Base-by-base conservation (phyloP, 768 basidiomycete species). In the Phaeotremella fagi region DNA sequence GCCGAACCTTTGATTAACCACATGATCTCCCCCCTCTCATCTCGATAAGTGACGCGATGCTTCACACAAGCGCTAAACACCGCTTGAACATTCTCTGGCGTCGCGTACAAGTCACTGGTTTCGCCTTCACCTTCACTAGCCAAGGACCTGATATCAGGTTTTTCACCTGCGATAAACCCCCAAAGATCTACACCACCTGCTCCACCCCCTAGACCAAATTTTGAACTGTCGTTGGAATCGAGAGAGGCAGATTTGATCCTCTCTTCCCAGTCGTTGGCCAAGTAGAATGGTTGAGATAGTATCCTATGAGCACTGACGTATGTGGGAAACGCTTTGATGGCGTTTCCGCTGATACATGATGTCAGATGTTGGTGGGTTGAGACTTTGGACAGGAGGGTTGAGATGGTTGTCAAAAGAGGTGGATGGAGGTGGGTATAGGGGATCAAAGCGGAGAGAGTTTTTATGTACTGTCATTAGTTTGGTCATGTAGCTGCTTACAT, bases 351-450 rank as follows among this genome's bases (percentile, higher is more conserved):
- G 26, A 70, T 50, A 14, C 45, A 48, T 12, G 60, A 48, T 14
- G 22, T 33, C 3, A 70, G 48, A 6, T 45, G 56, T 12, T 64
- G 63, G 44, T 70, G 64, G 18, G 45, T 25, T 1, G 59, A 55
- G 11, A 63, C 27, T 11, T 60, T 62, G 2, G 64, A 70, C 26
- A 64, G 43, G 24, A 70, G 54, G 42, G 66, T 66, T 33, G 60
- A 61, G 36, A 63, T 58, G 55, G 66, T 62, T 0, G 56, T 50
- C 5, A 14, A 7, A 6, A 70, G 62, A 2, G 64, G 65, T 11
- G 68, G 60, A 52, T 63, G 65, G 42, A 66, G 62, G 46, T 70
- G 68, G 4, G 60, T 61, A 33, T 57, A 70, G 23, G 63, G 62
- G 1, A 70, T 55, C 0, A 70, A 48, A 4, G 47, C 26, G 22